Evolutionary conservation across 345 rosid genomes (phyloP).

Genomic region (Dipteronia dyeriana): DNA sequence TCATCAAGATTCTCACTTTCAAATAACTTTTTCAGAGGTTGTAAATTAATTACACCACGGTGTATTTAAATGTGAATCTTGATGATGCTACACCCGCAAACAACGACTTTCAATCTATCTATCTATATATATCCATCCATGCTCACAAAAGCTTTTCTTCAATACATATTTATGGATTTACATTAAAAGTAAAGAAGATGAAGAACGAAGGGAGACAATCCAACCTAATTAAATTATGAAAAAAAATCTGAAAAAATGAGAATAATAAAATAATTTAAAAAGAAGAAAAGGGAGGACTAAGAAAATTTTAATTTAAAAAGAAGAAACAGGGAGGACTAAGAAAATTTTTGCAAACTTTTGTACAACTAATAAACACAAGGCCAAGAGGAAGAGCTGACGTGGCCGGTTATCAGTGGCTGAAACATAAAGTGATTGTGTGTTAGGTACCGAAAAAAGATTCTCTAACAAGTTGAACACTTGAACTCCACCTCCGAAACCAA

Average conservation of each 20-base stretch:
- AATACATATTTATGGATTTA: neutral
- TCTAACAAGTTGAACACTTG: conserved; percentile 15
- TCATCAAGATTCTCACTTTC: conserved; percentile 98
- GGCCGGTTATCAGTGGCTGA: conserved; percentile 31
- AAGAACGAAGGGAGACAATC: neutral
- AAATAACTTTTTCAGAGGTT: conserved; percentile 26
- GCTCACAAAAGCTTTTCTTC: conserved; percentile 11
- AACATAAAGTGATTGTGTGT: conserved; percentile 15
- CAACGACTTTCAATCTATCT: conserved; percentile 54
- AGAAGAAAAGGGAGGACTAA: neutral
- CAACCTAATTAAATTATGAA: neutral
- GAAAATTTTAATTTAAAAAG: neutral
- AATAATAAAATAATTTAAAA: neutral
- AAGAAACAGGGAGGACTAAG: neutral
- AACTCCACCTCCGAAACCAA: conserved; percentile 17
- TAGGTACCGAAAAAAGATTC: conserved; percentile 21
- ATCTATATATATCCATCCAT: conserved; percentile 29
- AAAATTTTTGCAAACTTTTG: neutral
- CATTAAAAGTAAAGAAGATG: neutral
- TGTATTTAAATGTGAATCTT: conserved; percentile 86
- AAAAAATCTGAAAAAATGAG: neutral
- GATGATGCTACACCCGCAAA: conserved; percentile 87
- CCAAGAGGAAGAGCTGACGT: conserved; percentile 28
- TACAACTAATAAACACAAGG: conserved; percentile 6
- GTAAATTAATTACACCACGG: conserved; percentile 15